Evolutionary conservation across 495 filamentous ascomycete genomes (phyloP).

Genomic region (Podospora fimiseda): DNA sequence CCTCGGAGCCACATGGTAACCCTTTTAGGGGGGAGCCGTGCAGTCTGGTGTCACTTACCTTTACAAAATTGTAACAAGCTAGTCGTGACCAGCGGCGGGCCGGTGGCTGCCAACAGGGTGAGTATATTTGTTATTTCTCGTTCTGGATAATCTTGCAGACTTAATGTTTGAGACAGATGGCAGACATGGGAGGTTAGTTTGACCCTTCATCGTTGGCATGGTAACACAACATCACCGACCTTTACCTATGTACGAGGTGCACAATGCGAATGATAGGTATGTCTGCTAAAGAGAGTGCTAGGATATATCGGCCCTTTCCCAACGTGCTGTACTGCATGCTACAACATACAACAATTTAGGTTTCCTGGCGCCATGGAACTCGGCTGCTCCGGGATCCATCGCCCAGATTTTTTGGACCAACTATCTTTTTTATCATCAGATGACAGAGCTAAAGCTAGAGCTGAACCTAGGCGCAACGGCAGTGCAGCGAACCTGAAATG

Average conservation of each 20-base stretch:
- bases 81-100: no score
- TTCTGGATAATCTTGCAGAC: not conserved
- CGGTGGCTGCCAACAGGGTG: no score
- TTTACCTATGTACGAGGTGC: no score
- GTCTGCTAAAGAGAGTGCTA: not conserved
- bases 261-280: no score
- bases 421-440: no score
- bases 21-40: no score
- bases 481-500: not conserved
- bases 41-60: no score
- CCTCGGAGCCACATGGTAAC: no score
- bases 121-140: not conserved
- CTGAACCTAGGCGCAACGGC: not conserved
- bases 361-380: not conserved
- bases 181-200: not conserved
- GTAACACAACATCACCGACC: not conserved
- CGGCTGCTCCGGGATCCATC: not conserved
- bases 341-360: not conserved
- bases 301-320: constrained; percentile 1
- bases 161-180: not conserved
- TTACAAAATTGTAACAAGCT: no score
- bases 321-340: not conserved
- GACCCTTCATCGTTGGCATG: not conserved
- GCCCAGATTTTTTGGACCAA: not conserved
- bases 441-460: not conserved